Conservation (phyloP, 2,329 filamentous ascomycete species). For the Colletotrichum brevisporum region DNA sequence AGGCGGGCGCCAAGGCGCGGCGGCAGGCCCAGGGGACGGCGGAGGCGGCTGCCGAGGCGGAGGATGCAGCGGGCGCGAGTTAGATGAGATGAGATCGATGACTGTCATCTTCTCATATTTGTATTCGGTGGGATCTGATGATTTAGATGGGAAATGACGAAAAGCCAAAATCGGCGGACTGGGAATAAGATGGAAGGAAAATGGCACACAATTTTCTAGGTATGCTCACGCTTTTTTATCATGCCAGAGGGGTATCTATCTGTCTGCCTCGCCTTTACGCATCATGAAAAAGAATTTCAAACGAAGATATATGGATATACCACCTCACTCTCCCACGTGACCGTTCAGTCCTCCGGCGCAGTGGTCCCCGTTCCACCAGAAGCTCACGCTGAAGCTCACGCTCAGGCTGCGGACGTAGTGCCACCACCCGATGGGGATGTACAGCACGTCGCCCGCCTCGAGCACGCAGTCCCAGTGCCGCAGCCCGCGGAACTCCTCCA, state of each 20-base stretch:
- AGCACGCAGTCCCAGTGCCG: constrained; percentile 84
- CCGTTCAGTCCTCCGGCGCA: background rate
- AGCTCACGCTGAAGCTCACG: constrained; percentile 94
- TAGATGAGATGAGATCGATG: background rate
- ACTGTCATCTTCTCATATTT: too few relatives aligned
- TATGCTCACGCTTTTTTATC: background rate
- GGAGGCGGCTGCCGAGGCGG: constrained; percentile 52
- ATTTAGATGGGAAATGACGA: background rate
- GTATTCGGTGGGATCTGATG: background rate
- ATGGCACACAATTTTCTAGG: background rate
- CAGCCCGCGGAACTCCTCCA: constrained; percentile 68
- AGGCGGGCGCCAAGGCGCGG: constrained; percentile 72
- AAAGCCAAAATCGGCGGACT: background rate
- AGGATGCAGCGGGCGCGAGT: constrained; percentile 22
- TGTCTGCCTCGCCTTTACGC: constrained; percentile 2
- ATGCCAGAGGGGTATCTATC: constrained; percentile 13
- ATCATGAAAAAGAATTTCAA: background rate
- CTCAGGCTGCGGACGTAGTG: constrained; percentile 92
- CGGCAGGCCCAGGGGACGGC: constrained; percentile 57
- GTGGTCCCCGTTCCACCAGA: constrained; percentile 82
- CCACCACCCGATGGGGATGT: constrained; percentile 97
- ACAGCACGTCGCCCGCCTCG: constrained; percentile 85
- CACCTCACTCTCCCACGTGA: background rate
- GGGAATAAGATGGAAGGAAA: background rate
- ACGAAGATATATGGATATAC: background rate